Evolutionary conservation across 148 eudicot species (phyloP).

Genomic region (Cornus controversa): DNA sequence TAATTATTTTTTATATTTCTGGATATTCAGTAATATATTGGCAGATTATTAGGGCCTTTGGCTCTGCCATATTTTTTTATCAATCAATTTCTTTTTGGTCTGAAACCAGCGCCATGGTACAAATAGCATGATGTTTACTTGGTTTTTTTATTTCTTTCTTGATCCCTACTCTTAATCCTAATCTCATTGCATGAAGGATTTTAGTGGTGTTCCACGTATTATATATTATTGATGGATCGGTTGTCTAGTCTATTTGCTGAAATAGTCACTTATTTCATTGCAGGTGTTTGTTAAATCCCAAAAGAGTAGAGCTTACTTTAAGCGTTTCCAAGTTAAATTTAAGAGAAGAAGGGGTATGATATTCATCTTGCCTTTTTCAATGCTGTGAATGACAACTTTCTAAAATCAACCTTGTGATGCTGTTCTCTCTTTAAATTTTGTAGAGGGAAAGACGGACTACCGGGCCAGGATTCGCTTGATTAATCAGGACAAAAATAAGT

Average conservation of each 20-base stretch:
- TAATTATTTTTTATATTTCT: too few relatives aligned
- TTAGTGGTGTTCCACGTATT: too few relatives aligned
- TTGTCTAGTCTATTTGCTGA: not conserved
- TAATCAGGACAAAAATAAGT: slow-evolving; percentile 87
- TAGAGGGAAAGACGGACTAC: slow-evolving; percentile 66
- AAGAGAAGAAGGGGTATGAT: slow-evolving; percentile 62
- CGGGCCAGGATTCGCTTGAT: slow-evolving; percentile 64
- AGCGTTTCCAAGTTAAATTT: slow-evolving; percentile 71
- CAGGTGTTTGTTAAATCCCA: slow-evolving; percentile 65
- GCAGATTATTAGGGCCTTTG: not conserved
- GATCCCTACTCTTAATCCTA: too few relatives aligned
- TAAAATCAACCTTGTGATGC: not conserved
- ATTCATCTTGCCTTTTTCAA: not conserved
- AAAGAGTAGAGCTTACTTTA: slow-evolving; percentile 59
- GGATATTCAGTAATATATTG: too few relatives aligned
- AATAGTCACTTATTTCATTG: not conserved
- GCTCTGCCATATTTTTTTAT: too few relatives aligned
- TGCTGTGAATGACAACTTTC: not conserved
- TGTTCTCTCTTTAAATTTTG: slow-evolving; percentile 13
- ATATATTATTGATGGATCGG: too few relatives aligned
- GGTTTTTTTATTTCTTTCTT: too few relatives aligned
- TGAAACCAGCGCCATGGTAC: too few relatives aligned
- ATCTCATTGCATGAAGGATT: too few relatives aligned
- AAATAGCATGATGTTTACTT: too few relatives aligned
- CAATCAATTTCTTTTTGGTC: too few relatives aligned